Conservation (phyloP, 1,139 yeast species). For the Taphrina flavorubra region DNA sequence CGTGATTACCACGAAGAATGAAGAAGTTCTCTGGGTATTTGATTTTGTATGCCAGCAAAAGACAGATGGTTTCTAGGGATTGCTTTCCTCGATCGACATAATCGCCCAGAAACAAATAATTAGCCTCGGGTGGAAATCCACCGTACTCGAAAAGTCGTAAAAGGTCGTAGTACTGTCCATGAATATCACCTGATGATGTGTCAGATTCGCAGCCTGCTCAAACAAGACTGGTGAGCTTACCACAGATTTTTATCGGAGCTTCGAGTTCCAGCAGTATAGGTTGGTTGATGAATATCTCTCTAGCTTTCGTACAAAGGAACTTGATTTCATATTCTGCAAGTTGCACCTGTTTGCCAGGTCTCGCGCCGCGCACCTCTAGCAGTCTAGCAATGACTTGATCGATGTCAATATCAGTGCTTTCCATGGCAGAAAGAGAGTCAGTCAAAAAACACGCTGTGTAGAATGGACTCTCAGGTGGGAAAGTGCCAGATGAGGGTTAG, state of each 20-base stretch:
- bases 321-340: conserved; percentile 93
- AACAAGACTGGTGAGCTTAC: not conserved
- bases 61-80: conserved; percentile 90
- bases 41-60: conserved; percentile 90
- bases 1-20: conserved; percentile 94
- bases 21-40: conserved; percentile 97
- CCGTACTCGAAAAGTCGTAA: conserved; percentile 95
- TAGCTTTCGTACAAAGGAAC: conserved; percentile 93
- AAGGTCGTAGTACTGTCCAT: conserved; percentile 95
- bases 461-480: conserved; percentile 13
- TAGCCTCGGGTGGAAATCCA: conserved; percentile 99
- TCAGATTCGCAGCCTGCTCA: not conserved
- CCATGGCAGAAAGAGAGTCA: conserved; percentile 21
- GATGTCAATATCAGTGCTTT: conserved; percentile 74
- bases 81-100: conserved; percentile 98
- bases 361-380: conserved; percentile 94
- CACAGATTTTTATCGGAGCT: conserved; percentile 89
- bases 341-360: conserved; percentile 97
- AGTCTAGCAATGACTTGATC: conserved; percentile 97
- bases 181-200: conserved; percentile 73
- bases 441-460: conserved; percentile 6
- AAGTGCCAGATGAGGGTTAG: conserved; percentile 14
- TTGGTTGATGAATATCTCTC: conserved; percentile 96
- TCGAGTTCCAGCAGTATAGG: conserved; percentile 93
- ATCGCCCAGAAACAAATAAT: conserved; percentile 92